phyloP scores from a whole-genome alignment of 148 eudicot genomes.

The Bassia scoparia region DNA sequence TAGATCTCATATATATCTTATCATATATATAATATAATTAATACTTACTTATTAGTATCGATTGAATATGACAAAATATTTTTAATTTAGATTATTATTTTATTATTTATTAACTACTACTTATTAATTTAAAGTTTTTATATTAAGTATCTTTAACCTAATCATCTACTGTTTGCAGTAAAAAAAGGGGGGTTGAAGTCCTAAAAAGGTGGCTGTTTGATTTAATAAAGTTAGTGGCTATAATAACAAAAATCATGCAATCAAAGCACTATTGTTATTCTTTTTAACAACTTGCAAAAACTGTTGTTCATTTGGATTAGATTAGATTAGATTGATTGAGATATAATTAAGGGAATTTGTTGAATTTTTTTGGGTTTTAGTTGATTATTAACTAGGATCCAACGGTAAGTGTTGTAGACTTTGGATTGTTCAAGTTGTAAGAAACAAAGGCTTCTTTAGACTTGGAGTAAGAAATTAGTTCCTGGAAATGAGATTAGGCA shows the following conservation, averaged over 20 bases:
- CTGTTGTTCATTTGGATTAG: not conserved
- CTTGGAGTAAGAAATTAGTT: not conserved
- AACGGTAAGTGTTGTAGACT: not conserved
- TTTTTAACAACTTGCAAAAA: constrained; percentile 9
- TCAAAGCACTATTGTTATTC: not conserved
- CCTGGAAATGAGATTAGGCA: not conserved
- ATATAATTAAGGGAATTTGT: not conserved
- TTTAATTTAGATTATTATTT: constrained; percentile 1
- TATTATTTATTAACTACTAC: constrained; percentile 4
- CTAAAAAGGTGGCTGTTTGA: not conserved
- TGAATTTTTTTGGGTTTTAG: too few species aligned
- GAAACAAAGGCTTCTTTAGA: not conserved
- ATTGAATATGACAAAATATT: constrained; percentile 6
- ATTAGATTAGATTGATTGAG: too few species aligned
- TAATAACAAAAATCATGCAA: not conserved
- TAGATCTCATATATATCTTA: constrained; percentile 9
- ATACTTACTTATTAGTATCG: not conserved
- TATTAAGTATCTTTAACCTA: not conserved
- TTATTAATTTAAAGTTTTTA: not conserved
- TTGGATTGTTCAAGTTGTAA: constrained; percentile 13
- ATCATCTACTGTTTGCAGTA: constrained; percentile 13
- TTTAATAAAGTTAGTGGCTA: constrained; percentile 7
- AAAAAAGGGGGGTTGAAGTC: not conserved
- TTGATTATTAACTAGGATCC: too few species aligned
- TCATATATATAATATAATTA: constrained; percentile 5